Base-by-base conservation (phyloP, 768 basidiomycete genomes). In the Mycena latifolia region DNA sequence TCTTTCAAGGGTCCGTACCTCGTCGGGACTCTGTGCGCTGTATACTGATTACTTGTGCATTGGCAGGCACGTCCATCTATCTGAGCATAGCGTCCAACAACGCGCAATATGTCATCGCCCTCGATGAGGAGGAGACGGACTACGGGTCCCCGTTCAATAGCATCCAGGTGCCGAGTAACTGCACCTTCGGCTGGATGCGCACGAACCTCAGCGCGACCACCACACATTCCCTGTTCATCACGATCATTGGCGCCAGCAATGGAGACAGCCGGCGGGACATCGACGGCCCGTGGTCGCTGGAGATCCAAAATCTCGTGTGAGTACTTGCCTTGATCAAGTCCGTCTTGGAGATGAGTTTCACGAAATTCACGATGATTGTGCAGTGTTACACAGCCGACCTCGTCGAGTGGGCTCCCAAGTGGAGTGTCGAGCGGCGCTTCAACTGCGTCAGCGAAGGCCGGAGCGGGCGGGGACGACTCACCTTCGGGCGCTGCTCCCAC, bases 51-150 rank as follows among this genome's bases (percentile, higher is more conserved):
- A n/a, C n/a, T n/a, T n/a, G n/a, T 50, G 18, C 6, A 2, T 17
- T 25, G 27, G 3, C 45, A 63, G 61, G 54, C 41, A 28, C 53
- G 7, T 10, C 6, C 27, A 20, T 63, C 18, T 63, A 47, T 35
- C 14, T 63, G 53, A 55, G 61, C 54, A n/a, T 63, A 6, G 45
- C 33, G 25, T 63, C 61, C 24, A 22, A 1, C 54, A 63, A 63
- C 46, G 46, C 28, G 12, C 25, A 50, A n/a, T 63, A 48, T 12
- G n/a, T 5, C 37, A n/a, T 63, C 3, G 7, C 33, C 0, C 28
- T 63, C n/a, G 61, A 63, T n/a, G 35, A 15, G 2, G 46, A 35
- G n/a, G 46, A 48, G 3, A 63, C 61, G 1, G 2, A 15, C 2
- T 55, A 24, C 27, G 47, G 25, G 15, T 10, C 10, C n/a, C 5